Conservation (phyloP, 495 filamentous ascomycete species). For the Annulohypoxylon bovei region DNA sequence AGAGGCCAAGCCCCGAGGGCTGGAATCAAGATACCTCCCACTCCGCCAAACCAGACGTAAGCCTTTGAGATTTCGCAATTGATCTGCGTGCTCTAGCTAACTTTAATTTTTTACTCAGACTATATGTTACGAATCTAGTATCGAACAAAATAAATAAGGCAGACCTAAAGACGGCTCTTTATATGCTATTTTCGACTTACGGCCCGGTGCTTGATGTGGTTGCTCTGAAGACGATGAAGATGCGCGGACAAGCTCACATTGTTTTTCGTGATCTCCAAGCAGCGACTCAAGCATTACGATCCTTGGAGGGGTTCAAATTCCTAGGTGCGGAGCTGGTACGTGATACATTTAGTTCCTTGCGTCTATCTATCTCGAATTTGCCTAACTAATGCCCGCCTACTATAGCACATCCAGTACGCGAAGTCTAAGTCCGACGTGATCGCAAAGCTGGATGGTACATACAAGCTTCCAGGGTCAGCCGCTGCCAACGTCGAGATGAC, state of each 20-base stretch:
- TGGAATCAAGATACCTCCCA: slow-evolving; percentile 54
- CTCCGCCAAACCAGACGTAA: slow-evolving; percentile 78
- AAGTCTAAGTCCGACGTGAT: slow-evolving; percentile 86
- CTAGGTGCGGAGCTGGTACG: slow-evolving; percentile 88
- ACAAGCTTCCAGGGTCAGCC: slow-evolving; percentile 68
- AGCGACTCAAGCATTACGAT: slow-evolving; percentile 89
- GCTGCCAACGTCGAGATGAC: slow-evolving; percentile 69
- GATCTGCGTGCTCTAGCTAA: slow-evolving; percentile 42
- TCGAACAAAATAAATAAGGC: slow-evolving; percentile 84
- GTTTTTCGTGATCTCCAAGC: slow-evolving; percentile 87
- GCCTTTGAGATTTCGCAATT: slow-evolving; percentile 32
- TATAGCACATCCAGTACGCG: slow-evolving; percentile 86
- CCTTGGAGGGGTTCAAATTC: slow-evolving; percentile 86
- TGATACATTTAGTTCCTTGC: slow-evolving; percentile 10
- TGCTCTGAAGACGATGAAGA: slow-evolving; percentile 83
- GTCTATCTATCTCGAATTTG: background rate
- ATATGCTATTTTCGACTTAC: slow-evolving; percentile 93
- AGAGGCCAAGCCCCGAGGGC: slow-evolving; percentile 38
- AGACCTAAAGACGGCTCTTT: slow-evolving; percentile 83
- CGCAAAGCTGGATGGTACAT: slow-evolving; percentile 90
- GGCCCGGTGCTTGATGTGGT: slow-evolving; percentile 95
- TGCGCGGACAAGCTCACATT: slow-evolving; percentile 95
- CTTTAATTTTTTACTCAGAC: slow-evolving; percentile 55
- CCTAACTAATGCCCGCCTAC: slow-evolving; percentile 38
- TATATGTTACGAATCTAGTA: slow-evolving; percentile 88